Percentiles rank a stretch among this genome's conserved stretches.
phyloP scores from a whole-genome alignment of 176 grass and related monocot genomes.

The Lolium perenne region DNA sequence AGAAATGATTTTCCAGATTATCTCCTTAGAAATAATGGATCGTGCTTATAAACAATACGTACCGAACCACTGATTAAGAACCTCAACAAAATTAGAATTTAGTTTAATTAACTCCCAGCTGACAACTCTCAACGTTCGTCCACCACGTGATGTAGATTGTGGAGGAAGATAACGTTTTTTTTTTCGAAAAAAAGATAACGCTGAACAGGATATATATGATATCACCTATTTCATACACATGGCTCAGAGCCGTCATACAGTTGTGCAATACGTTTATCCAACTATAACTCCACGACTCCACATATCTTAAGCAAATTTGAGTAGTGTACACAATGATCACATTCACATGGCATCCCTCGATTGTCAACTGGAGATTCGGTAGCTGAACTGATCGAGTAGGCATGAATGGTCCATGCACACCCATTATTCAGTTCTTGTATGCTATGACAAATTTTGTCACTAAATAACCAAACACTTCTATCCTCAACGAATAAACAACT shows the following conservation, averaged over 20 bases:
- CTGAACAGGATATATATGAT: not conserved
- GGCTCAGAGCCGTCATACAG: not conserved
- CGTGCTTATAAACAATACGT: not conserved
- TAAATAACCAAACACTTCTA: not conserved
- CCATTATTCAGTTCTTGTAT: not conserved
- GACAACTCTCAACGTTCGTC: constrained; percentile 1
- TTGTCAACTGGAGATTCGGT: constrained; percentile 19
- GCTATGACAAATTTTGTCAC: not conserved
- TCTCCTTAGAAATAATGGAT: not conserved
- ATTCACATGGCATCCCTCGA: not conserved
- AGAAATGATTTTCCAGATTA: not conserved
- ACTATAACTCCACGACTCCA: constrained; percentile 26
- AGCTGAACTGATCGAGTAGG: not conserved
- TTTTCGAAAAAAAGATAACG: not conserved
- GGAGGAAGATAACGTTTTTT: not conserved
- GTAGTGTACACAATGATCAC: not conserved
- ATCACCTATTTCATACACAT: not conserved
- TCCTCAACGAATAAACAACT: not conserved
- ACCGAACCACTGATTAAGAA: not conserved
- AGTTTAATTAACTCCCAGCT: not conserved
- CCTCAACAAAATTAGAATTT: not conserved
- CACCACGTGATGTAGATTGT: constrained; percentile 9
- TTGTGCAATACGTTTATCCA: not conserved
- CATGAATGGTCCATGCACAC: not conserved
- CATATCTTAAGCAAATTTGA: not conserved